phyloP scores from a whole-genome alignment of 2,329 filamentous ascomycete species.

The Xylaria arbuscula region DNA sequence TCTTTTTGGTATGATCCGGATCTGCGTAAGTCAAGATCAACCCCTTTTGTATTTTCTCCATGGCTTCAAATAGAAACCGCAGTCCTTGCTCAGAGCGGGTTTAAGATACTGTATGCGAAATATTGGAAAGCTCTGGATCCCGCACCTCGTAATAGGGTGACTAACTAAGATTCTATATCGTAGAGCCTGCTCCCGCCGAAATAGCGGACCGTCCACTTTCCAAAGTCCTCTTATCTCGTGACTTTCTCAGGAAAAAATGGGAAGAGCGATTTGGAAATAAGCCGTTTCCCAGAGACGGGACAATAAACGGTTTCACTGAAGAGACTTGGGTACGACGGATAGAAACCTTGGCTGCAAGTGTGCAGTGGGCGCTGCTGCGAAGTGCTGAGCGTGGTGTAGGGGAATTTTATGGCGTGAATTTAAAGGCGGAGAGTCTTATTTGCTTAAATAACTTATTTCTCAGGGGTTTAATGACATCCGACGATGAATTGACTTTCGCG shows the following conservation, averaged over 20 bases:
- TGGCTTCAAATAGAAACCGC: background rate
- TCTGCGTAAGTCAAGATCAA: constrained; percentile 7
- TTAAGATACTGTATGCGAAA: background rate
- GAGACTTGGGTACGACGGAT: background rate
- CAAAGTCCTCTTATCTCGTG: constrained; percentile 26
- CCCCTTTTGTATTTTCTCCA: background rate
- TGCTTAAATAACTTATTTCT: background rate
- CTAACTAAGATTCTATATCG: constrained; percentile 6
- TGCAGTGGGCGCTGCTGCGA: constrained; percentile 10
- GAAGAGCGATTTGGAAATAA: accelerated
- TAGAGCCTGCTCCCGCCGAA: constrained; percentile 5
- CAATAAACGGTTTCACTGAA: background rate
- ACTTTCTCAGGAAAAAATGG: constrained; percentile 3
- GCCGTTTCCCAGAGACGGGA: background rate
- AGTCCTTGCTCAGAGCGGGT: background rate
- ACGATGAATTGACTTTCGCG: constrained; percentile 19
- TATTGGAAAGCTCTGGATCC: too few species aligned
- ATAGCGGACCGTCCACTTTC: background rate
- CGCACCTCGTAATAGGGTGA: background rate
- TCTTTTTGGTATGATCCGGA: background rate
- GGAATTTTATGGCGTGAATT: constrained; percentile 10
- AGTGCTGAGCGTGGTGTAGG: accelerated
- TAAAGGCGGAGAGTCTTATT: background rate
- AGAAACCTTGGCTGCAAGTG: background rate
- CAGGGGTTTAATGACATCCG: background rate